phyloP scores from a whole-genome alignment of 257 asterid species.

The Solanum tacnaense region DNA sequence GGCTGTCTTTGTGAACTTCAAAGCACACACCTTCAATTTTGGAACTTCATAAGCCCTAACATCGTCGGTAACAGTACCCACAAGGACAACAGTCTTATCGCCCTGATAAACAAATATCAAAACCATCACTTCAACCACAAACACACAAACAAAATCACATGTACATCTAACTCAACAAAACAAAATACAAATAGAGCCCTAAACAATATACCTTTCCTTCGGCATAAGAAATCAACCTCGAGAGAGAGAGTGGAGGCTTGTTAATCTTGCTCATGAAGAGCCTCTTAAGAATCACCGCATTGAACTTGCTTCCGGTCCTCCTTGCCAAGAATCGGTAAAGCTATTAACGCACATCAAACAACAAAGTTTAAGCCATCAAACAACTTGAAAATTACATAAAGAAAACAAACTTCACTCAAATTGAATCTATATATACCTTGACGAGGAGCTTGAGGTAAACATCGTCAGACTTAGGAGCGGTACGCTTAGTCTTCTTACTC shows the following conservation, averaged over 20 bases:
- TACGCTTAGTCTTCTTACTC: conserved; percentile 82
- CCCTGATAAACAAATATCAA: conserved; percentile 7
- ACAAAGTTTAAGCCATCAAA: background rate
- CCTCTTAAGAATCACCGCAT: conserved; percentile 72
- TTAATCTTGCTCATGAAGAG: conserved; percentile 85
- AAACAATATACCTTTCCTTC: conserved; percentile 51
- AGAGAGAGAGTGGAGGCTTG: conserved; percentile 80
- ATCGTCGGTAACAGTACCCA: conserved; percentile 37
- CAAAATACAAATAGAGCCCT: background rate
- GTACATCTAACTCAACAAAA: background rate
- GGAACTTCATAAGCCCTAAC: conserved; percentile 30
- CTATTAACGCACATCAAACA: conserved; percentile 12
- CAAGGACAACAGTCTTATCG: conserved; percentile 32
- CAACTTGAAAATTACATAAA: background rate
- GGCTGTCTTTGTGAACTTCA: conserved; percentile 59
- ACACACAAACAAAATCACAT: background rate
- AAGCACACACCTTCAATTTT: conserved; percentile 27
- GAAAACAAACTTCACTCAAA: background rate
- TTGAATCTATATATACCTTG: conserved; percentile 24
- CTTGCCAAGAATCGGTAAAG: conserved; percentile 82
- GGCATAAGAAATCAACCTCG: conserved; percentile 56
- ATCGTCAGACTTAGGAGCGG: conserved; percentile 72
- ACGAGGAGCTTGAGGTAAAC: conserved; percentile 70
- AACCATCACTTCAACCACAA: background rate
- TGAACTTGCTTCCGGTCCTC: conserved; percentile 90